Conservation (phyloP, 192 early-diverging fungal species). For the Powellomyces hirtus region DNA sequence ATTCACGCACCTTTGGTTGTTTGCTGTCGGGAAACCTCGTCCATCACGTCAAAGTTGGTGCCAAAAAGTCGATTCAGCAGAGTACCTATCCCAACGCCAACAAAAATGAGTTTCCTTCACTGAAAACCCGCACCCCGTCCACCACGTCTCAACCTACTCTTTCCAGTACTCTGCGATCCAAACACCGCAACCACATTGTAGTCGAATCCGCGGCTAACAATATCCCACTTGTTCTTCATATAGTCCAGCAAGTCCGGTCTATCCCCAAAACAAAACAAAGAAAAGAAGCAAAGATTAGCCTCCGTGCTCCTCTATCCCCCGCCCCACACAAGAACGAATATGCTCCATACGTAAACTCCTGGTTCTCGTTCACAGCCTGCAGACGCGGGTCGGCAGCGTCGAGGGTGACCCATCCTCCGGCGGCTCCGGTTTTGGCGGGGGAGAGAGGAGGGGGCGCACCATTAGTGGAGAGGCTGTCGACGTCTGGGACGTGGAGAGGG, state of each 20-base stretch:
- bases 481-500: no score
- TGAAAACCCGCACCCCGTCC: neutral
- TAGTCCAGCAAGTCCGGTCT: slow-evolving; percentile 70
- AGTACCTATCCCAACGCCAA: slow-evolving; percentile 79
- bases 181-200: slow-evolving; percentile 98
- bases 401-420: no score
- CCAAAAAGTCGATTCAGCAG: slow-evolving; percentile 94
- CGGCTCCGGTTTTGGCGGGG: no score
- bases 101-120: neutral
- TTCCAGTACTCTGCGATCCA: slow-evolving; percentile 98
- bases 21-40: slow-evolving; percentile 68
- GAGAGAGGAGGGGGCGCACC: no score
- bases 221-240: slow-evolving; percentile 78
- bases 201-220: slow-evolving; percentile 85
- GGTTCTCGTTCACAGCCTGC: slow-evolving; percentile 77
- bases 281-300: no score
- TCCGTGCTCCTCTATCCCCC: no score
- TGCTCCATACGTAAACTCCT: slow-evolving; percentile 69
- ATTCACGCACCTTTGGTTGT: slow-evolving; percentile 92
- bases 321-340: neutral
- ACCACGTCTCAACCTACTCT: slow-evolving; percentile 61
- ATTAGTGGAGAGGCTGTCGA: no score
- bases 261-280: neutral
- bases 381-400: slow-evolving; percentile 32
- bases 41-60: slow-evolving; percentile 96